Conservation (phyloP, 116 monocot genomes). For the Trichopus zeylanicus region DNA sequence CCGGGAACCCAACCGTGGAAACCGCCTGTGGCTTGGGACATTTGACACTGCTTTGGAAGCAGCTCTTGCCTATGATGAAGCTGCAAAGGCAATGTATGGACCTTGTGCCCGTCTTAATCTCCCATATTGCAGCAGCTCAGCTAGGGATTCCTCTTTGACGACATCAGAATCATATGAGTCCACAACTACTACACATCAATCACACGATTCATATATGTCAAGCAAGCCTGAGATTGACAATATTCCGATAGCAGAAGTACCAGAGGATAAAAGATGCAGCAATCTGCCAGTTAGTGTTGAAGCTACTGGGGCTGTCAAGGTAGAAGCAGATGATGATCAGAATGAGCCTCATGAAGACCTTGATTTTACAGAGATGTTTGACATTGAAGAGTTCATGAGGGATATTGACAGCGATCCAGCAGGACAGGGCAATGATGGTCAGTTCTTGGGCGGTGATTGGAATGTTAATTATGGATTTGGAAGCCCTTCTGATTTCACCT, state of each 20-base stretch:
- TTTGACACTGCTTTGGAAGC: slow-evolving; percentile 37
- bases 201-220: not conserved
- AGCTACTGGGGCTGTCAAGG: slow-evolving; percentile 9
- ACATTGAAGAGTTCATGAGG: slow-evolving; percentile 40
- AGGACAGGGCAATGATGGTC: not conserved
- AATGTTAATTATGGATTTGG: not conserved
- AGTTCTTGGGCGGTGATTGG: no score
- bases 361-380: slow-evolving; percentile 22
- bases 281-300: not conserved
- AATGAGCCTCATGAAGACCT: slow-evolving; percentile 20
- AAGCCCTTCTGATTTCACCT: slow-evolving; percentile 1
- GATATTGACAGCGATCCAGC: slow-evolving; percentile 18
- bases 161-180: slow-evolving; percentile 1
- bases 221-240: not conserved
- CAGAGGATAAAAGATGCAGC: not conserved
- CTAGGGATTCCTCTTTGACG: not conserved
- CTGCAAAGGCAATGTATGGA: slow-evolving; percentile 25
- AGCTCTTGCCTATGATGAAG: slow-evolving; percentile 47
- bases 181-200: not conserved
- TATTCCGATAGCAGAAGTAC: not conserved
- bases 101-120: not conserved
- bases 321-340: slow-evolving; percentile 17
- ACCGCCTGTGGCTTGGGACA: slow-evolving; percentile 38
- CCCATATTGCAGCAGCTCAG: not conserved
- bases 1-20: slow-evolving; percentile 35